Conservation (phyloP, 345 rosid species). For the Eucalyptus paniculata region DNA sequence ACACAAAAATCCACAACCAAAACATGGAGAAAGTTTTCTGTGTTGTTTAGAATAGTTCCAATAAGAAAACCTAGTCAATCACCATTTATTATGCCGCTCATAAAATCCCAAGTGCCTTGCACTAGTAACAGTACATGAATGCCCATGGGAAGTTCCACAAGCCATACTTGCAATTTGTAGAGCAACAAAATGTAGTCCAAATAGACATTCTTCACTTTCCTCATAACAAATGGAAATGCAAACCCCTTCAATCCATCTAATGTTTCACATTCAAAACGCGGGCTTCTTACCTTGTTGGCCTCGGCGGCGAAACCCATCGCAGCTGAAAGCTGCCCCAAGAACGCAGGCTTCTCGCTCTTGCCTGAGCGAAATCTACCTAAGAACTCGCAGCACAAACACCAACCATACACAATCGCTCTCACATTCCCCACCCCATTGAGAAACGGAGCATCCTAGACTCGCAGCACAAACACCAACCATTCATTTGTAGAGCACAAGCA, state of each 20-base stretch:
- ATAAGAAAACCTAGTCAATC: too few species aligned
- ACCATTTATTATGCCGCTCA: too few species aligned
- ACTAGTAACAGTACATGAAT: background rate
- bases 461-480: too few species aligned
- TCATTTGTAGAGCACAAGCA: too few species aligned
- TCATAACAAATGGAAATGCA: background rate
- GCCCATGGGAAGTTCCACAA: background rate
- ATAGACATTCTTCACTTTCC: background rate
- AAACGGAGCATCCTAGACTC: too few species aligned
- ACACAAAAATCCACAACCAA: background rate
- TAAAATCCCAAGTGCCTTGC: background rate
- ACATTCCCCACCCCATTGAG: too few species aligned
- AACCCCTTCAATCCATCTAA: background rate
- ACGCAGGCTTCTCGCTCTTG: background rate
- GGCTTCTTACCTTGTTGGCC: constrained; percentile 54
- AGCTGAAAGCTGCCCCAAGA: constrained; percentile 71
- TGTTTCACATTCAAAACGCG: background rate
- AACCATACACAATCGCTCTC: too few species aligned
- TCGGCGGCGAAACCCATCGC: constrained; percentile 86
- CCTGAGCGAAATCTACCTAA: too few species aligned
- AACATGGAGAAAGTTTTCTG: background rate
- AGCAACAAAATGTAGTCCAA: background rate
- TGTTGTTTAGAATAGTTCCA: background rate
- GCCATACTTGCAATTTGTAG: background rate
- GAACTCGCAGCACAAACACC: too few species aligned